These are phyloP conservation scores for Mycena epipterygia DNA, from an alignment of 768 basidiomycete genomes.

Conservation along the genomic window DNA sequence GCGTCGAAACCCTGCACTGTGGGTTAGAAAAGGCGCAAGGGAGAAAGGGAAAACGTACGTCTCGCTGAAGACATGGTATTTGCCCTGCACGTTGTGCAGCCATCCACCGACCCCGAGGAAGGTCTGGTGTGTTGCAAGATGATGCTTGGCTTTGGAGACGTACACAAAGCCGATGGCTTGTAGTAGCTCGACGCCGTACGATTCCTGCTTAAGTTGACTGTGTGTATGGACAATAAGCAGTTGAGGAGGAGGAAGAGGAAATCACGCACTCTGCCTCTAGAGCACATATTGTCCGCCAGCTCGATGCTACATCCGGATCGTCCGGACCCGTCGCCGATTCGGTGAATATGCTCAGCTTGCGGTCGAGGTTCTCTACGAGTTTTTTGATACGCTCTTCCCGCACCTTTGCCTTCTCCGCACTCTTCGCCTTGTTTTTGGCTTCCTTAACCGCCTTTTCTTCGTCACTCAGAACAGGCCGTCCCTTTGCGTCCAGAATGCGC, in stretches of 20 bases:
- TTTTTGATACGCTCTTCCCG: conserved; percentile 81
- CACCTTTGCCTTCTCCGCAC: conserved; percentile 87
- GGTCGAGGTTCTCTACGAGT: conserved; percentile 82
- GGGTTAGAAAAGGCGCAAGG: conserved; percentile 13
- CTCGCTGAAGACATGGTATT: conserved; percentile 94
- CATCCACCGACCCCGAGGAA: conserved; percentile 92
- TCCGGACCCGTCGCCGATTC: conserved; percentile 82
- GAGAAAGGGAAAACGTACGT: conserved; percentile 67
- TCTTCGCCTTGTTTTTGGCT: conserved; percentile 74
- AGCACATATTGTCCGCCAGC: conserved; percentile 83
- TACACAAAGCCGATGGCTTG: conserved; percentile 92
- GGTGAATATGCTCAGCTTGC: conserved; percentile 89
- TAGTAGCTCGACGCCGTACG: conserved; percentile 88
- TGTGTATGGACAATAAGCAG: conserved; percentile 17
- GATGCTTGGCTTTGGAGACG: conserved; percentile 84
- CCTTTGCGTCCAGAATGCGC: conserved; percentile 67
- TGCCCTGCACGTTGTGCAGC: conserved; percentile 93
- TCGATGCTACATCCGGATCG: conserved; percentile 76
- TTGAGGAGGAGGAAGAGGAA: not conserved
- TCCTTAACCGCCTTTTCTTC: conserved; percentile 84
- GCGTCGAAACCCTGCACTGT: conserved; percentile 77
- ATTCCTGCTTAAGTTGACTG: conserved; percentile 87
- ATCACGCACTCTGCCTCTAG: conserved; percentile 84
- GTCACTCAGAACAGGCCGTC: conserved; percentile 66
- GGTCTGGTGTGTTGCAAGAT: conserved; percentile 78